These are phyloP conservation scores for Psophocarpus tetragonolobus DNA, from an alignment of 306 rosid species.

Conservation along the genomic window DNA sequence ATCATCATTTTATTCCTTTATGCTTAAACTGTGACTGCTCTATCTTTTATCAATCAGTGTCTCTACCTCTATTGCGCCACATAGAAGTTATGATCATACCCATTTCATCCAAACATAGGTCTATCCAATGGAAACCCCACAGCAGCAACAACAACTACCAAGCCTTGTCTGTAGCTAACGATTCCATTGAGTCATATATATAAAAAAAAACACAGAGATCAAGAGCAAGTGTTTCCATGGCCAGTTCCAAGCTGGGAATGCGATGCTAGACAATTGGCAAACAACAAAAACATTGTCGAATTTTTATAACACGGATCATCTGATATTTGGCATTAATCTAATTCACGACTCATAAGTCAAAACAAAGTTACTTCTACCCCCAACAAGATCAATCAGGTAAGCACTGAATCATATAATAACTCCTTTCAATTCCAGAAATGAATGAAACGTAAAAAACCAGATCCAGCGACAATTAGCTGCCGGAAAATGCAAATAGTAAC, in stretches of 20 bases:
- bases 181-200: not conserved
- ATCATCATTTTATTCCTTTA: not conserved
- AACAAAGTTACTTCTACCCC: not conserved
- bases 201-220: not conserved
- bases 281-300: not conserved
- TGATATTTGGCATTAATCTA: not conserved
- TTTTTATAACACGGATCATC: not conserved
- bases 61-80: not conserved
- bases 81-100: not conserved
- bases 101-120: not conserved
- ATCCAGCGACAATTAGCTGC: constrained; percentile 41
- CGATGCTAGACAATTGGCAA: not conserved
- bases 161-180: not conserved
- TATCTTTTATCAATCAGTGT: not conserved
- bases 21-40: not conserved
- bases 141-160: constrained; percentile 15
- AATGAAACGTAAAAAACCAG: constrained; percentile 37
- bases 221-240: not conserved
- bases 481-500: no score
- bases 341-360: constrained; percentile 2
- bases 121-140: not conserved
- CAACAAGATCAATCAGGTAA: not conserved
- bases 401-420: not conserved
- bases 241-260: not conserved
- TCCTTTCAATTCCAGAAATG: not conserved